Base-by-base conservation (phyloP, 345 rosid species). In the Trapa bicornis region DNA sequence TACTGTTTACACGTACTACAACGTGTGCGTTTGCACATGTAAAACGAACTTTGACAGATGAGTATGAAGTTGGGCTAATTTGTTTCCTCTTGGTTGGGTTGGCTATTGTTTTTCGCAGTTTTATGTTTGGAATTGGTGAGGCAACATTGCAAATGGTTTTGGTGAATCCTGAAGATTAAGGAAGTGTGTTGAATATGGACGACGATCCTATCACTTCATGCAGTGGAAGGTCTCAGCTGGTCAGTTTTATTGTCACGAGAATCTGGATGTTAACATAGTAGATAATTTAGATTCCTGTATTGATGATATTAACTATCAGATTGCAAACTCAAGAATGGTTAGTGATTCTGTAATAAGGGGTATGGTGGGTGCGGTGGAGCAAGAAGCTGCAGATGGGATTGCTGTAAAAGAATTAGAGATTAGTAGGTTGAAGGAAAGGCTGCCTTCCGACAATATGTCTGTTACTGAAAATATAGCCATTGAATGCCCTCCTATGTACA, bases 271-370 rank as follows among this genome's bases (percentile, higher is more conserved):
- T 67, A 81, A 65, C 37, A 17, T 91, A 17, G 78, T 90, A 11
- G 78, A 83, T 48, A 89, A 85, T 54, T 77, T 86, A 5, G 96
- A 94, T 70, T 79, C 79, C 1, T 89, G 82, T 67, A 77, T 68
- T 74, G 87, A 91, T 8, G 95, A 82, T 77, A 71, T 94, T 22
- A 72, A 66, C 12, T 85, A 79, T 16, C 69, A 89, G 15, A 67
- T 94, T 65, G 76, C 74, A 9, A 71, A 91, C 80, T 91, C 96
- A 1, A 86, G 96, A 67, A 84, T 83, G 82, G 99, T 94, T 38
- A 86, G 75, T 41, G 87, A 91, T 42, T 86, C 97, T 1, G 82
- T 94, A 67, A 75, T 87, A 33, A 91, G 77, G 80, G 99, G 91
- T 50, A 80, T 84, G 82, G 86, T 86, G 12, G 79, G 73, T 45